Percentiles rank a stretch among this genome's conserved stretches.
These are phyloP conservation scores for Penicillium nordicum DNA, from an alignment of 2,329 filamentous ascomycete genomes.

Conservation along the genomic window DNA sequence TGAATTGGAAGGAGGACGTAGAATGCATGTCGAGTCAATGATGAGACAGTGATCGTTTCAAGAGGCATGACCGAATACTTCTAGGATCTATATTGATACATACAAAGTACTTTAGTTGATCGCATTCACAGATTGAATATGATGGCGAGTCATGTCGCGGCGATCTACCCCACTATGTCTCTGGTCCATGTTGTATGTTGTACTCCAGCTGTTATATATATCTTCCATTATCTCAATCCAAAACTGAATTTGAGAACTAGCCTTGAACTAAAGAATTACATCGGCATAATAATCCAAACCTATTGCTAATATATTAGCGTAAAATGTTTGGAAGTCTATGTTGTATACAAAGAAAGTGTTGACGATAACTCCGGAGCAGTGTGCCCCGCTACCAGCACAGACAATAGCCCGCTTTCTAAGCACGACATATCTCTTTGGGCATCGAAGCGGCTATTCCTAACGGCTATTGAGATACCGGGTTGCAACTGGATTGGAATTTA, in stretches of 20 bases:
- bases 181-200: not conserved
- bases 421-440: not conserved
- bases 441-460: slow-evolving; percentile 8
- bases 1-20: not conserved
- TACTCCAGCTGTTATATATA: not conserved
- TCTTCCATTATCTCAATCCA: not conserved
- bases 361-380: slow-evolving; percentile 2
- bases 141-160: too few species aligned
- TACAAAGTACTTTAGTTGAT: not conserved
- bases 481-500: not conserved
- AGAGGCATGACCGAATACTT: not conserved
- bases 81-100: not conserved
- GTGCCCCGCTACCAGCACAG: slow-evolving; percentile 5
- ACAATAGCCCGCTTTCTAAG: slow-evolving; percentile 1
- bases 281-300: not conserved
- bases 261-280: not conserved
- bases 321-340: not conserved
- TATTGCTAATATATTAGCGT: too few species aligned
- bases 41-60: not conserved
- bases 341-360: not conserved
- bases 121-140: too few species aligned
- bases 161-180: not conserved
- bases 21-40: not conserved
- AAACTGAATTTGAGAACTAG: not conserved
- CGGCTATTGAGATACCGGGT: slow-evolving; percentile 9